Percentiles rank a stretch among this genome's conserved stretches.
Conservation (phyloP, 371 early-diverging fungal genomes). For the Ordospora pajunii region DNA sequence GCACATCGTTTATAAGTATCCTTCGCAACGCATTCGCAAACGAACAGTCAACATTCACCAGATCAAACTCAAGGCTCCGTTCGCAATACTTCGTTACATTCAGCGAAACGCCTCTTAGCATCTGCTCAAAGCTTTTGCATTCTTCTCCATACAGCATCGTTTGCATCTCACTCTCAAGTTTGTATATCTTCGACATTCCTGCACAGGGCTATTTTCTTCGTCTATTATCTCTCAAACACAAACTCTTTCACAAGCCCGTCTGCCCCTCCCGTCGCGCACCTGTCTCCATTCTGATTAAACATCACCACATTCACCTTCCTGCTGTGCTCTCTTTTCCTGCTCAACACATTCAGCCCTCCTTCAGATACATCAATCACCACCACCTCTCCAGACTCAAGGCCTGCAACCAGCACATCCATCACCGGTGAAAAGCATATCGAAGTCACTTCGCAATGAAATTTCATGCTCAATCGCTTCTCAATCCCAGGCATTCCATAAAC, state of each 20-base stretch:
- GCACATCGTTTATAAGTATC: conserved; percentile 88
- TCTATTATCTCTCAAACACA: neutral
- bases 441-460: conserved; percentile 40
- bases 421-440: conserved; percentile 26
- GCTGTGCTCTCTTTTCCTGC: conserved; percentile 9
- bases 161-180: conserved; percentile 9
- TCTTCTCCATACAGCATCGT: neutral
- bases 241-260: conserved; percentile 31
- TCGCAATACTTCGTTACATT: conserved; percentile 15
- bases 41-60: conserved; percentile 43
- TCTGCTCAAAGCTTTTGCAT: conserved; percentile 9
- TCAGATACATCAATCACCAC: neutral
- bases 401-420: conserved; percentile 12
- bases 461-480: neutral
- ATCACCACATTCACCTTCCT: conserved; percentile 17
- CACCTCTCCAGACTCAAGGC: conserved; percentile 39
- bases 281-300: conserved; percentile 18
- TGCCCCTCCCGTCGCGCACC: conserved; percentile 30
- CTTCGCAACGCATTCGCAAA: conserved; percentile 86
- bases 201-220: neutral
- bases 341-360: neutral
- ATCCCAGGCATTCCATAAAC: conserved; percentile 26
- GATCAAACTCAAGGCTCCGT: conserved; percentile 44
- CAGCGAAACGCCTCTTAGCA: conserved; percentile 14
- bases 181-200: conserved; percentile 25